A percentile compares a stretch with the other conserved stretches of the same genome.
Evolutionary conservation across 345 rosid species (phyloP).

Genomic region (Conringia planisiliqua): DNA sequence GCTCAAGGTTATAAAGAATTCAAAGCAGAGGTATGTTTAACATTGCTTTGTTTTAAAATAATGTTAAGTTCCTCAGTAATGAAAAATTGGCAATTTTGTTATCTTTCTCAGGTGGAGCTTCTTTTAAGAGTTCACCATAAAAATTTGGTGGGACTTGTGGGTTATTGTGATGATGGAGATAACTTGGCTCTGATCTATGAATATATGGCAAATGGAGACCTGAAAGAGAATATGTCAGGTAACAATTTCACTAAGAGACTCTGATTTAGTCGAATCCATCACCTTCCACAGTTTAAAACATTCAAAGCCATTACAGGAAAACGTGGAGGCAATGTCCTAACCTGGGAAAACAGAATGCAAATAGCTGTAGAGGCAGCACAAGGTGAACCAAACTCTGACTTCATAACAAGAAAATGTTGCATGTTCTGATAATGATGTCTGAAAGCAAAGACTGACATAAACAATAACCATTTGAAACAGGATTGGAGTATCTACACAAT

Average conservation of each 20-base stretch:
- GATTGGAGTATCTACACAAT: slow-evolving; percentile 43
- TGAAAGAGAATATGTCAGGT: slow-evolving; percentile 43
- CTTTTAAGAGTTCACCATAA: slow-evolving; percentile 49
- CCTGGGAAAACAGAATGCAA: slow-evolving; percentile 45
- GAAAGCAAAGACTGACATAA: not conserved
- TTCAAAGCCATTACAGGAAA: slow-evolving; percentile 14
- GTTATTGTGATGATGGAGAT: slow-evolving; percentile 45
- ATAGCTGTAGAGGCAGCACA: slow-evolving; percentile 53
- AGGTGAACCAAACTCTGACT: slow-evolving; percentile 31
- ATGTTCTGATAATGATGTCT: not conserved
- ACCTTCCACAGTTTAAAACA: not conserved
- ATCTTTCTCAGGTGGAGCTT: slow-evolving; percentile 39
- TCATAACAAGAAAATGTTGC: not conserved
- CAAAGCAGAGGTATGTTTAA: slow-evolving; percentile 33
- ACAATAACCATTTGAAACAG: not conserved
- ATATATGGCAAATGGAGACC: slow-evolving; percentile 48
- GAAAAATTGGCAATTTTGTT: not conserved
- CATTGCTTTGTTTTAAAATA: not conserved
- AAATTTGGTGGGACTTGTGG: slow-evolving; percentile 44
- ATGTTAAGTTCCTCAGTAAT: not conserved
- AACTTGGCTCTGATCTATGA: slow-evolving; percentile 46
- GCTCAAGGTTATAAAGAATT: slow-evolving; percentile 39
- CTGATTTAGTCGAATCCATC: not conserved
- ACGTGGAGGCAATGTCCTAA: slow-evolving; percentile 16
- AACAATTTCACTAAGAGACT: not conserved